phyloP scores from a whole-genome alignment of 2,329 filamentous ascomycete genomes.

The Fusarium decemcellulare region DNA sequence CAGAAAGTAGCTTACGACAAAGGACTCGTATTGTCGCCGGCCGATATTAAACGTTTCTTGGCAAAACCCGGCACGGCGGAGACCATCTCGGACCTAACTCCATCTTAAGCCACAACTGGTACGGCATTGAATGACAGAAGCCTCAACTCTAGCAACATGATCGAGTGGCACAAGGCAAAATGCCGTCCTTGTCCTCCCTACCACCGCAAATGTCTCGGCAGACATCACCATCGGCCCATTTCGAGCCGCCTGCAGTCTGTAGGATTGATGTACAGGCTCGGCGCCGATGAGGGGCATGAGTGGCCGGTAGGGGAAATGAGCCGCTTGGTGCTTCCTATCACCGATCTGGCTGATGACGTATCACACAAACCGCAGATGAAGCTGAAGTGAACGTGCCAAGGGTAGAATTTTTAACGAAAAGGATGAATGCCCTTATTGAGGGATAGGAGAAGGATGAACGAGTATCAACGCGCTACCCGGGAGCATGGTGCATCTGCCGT shows the following conservation, averaged over 20 bases:
- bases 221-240: slow-evolving; percentile 22
- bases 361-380: neutral
- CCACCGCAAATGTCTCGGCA: slow-evolving; percentile 14
- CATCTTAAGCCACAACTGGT: neutral
- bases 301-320: too few species aligned
- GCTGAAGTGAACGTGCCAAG: too few species aligned
- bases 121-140: neutral
- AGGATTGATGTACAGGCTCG: neutral
- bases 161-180: neutral
- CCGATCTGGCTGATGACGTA: slow-evolving; percentile 4
- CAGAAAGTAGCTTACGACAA: neutral
- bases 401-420: too few species aligned
- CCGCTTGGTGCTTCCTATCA: neutral
- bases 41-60: slow-evolving; percentile 5
- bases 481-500: too few species aligned
- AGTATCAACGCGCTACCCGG: too few species aligned
- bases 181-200: slow-evolving; percentile 1
- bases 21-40: neutral
- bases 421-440: too few species aligned
- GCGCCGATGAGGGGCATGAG: neutral
- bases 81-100: neutral
- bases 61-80: slow-evolving; percentile 4
- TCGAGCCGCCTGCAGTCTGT: neutral
- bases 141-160: neutral
- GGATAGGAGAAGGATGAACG: too few species aligned